These are phyloP conservation scores for Ceratobasidium sp. DNA, from an alignment of 1,284 basidiomycete species.

Conservation along the genomic window DNA sequence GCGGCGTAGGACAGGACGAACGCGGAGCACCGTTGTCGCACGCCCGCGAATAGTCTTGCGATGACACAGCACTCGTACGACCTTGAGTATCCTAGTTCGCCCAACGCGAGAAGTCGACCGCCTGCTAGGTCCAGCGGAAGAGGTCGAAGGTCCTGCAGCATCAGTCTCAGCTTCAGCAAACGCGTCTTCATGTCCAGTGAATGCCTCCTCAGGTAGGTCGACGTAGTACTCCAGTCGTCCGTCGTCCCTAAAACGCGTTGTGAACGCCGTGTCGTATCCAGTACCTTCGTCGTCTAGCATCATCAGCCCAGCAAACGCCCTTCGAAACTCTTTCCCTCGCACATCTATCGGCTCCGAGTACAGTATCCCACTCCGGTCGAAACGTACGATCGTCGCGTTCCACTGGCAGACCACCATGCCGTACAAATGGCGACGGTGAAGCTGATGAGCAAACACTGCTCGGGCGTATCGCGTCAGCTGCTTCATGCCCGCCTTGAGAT, in stretches of 20 bases:
- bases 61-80: slow-evolving; percentile 7
- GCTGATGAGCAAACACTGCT: slow-evolving; percentile 12
- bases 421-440: slow-evolving; percentile 5
- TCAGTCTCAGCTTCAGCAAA: no score
- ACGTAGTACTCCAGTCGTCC: slow-evolving; percentile 21
- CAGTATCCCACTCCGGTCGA: no score
- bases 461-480: slow-evolving; percentile 14
- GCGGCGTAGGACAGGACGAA: neutral
- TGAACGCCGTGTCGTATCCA: slow-evolving; percentile 22
- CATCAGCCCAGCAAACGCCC: neutral
- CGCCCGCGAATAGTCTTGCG: slow-evolving; percentile 17
- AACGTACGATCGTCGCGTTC: no score
- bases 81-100: neutral
- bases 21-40: slow-evolving; percentile 14
- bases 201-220: neutral
- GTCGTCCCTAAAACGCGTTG: neutral
- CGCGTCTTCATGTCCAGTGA: neutral
- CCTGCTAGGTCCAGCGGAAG: no score
- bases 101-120: neutral
- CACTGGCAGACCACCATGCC: slow-evolving; percentile 16
- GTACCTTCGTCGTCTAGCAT: neutral
- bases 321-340: no score
- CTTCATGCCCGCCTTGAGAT: no score
- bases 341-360: no score
- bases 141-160: no score